Base-by-base conservation (phyloP, 805 yeast species). In the Hanseniaspora lachancei region DNA sequence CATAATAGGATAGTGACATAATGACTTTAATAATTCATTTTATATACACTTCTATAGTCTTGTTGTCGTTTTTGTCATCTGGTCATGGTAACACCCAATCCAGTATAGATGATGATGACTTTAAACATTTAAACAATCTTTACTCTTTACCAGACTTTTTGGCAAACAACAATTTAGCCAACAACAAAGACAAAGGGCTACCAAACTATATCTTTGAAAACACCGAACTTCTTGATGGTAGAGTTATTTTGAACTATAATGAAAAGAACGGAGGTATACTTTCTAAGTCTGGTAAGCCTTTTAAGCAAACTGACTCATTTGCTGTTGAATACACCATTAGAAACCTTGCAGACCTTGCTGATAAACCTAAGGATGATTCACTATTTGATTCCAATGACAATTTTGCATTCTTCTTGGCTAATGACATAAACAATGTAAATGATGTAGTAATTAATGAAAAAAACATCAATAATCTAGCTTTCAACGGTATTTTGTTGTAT, bases 401-500 rank as follows among this genome's bases (percentile, higher is more conserved):
- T 35, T 39, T 53, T 20, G 56, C 56, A 15, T 36, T 53, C 15
- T 53, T 46, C 35, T 39, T 53, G 34, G 40, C 56, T 15, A 32
- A 24, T 32, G 56, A 46, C 23, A 7, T 53, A 20, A 36, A 35
- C 20, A 34, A 44, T 6, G 34, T 53, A 20, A 23, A 38, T 7
- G 34, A 20, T 32, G 9, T 46, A 10, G 18, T 39, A 24, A 49
- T 50, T 16, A 51, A 36, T 18, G 32, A 29, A 16, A 24, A 50
- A 5, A 44, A 21, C 12, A 47, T 50, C 23, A 21, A 24, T 10
- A 42, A 41, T 6, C 59, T 69, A 0, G 63, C 64, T 13, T 85
- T 71, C 61, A 82, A 80, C 61, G 95, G 95, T 23, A 69, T 85
- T 50, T 83, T 81, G 58, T 65, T 85, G 9, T 66, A 79, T 47